phyloP scores from a whole-genome alignment of 1,284 basidiomycete species.

The Gymnopus androsaceus region DNA sequence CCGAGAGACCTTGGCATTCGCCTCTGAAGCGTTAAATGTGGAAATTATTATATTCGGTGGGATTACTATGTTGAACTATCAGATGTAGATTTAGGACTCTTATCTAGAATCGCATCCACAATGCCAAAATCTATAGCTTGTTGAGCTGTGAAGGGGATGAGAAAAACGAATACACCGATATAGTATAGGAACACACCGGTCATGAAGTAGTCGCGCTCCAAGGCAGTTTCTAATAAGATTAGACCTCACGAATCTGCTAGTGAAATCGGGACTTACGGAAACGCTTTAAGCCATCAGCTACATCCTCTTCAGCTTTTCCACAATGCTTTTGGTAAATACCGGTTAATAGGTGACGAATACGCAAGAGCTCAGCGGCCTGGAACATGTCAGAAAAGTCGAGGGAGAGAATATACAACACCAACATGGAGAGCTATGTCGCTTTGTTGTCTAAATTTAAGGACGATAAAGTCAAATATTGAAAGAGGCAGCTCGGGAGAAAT shows the following conservation, averaged over 20 bases:
- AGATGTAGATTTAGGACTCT: slow-evolving; percentile 48
- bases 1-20: too few relatives aligned
- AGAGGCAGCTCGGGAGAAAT: too few relatives aligned
- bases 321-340: slow-evolving; percentile 86
- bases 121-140: slow-evolving; percentile 90
- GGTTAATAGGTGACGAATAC: slow-evolving; percentile 80
- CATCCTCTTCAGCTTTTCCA: slow-evolving; percentile 61
- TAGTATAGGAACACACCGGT: slow-evolving; percentile 56
- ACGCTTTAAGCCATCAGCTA: slow-evolving; percentile 64
- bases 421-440: too few relatives aligned
- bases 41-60: background rate
- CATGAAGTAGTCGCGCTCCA: slow-evolving; percentile 95
- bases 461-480: too few relatives aligned
- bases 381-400: too few relatives aligned
- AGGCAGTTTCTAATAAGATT: slow-evolving; percentile 64
- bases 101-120: slow-evolving; percentile 86
- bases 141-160: slow-evolving; percentile 53
- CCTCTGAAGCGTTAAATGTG: background rate
- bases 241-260: background rate
- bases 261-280: slow-evolving; percentile 63
- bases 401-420: too few relatives aligned
- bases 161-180: slow-evolving; percentile 1
- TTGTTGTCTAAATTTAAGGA: too few relatives aligned
- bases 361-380: slow-evolving; percentile 90
- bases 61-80: background rate